Evolutionary conservation across 805 yeast species (phyloP).

Genomic region (Ogataea wickerhamii): DNA sequence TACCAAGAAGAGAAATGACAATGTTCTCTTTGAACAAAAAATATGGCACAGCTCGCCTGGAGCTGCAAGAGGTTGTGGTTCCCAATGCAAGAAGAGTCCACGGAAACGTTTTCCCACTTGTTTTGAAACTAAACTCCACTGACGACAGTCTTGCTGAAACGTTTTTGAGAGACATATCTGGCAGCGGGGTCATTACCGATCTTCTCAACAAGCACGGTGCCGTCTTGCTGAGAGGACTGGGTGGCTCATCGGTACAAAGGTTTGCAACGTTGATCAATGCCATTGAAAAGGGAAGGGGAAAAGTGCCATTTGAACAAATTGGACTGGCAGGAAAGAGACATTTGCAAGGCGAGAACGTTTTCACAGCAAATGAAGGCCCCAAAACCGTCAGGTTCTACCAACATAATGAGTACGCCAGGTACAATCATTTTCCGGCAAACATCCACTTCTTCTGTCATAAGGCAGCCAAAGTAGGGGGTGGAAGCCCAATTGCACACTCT

Average conservation of each 20-base stretch:
- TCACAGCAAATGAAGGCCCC: conserved; percentile 35
- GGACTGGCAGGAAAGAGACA: conserved; percentile 30
- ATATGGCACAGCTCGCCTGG: background rate
- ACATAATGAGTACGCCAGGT: conserved; percentile 25
- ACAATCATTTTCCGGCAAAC: conserved; percentile 26
- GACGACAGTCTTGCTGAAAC: background rate
- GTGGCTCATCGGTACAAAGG: conserved; percentile 19
- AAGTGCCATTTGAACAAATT: conserved; percentile 27
- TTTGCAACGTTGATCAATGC: conserved; percentile 21
- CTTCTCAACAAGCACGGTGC: conserved; percentile 23
- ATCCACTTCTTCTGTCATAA: conserved; percentile 23
- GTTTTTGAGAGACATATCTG: conserved; percentile 2
- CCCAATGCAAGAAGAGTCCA: conserved; percentile 2
- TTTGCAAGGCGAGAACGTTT: conserved; percentile 21
- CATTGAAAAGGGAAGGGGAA: conserved; percentile 23
- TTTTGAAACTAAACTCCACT: background rate
- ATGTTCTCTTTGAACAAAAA: background rate
- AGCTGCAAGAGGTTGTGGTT: background rate
- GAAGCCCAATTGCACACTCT: conserved; percentile 34
- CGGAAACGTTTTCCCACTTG: conserved; percentile 2
- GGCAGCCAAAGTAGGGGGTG: conserved; percentile 29
- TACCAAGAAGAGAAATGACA: too few relatives aligned
- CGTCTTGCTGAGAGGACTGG: conserved; percentile 25
- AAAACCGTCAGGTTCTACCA: conserved; percentile 23
- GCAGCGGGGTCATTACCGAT: conserved; percentile 1